Evolutionary conservation across 2,329 filamentous ascomycete genomes (phyloP).

Genomic region (Colletotrichum aenigma): DNA sequence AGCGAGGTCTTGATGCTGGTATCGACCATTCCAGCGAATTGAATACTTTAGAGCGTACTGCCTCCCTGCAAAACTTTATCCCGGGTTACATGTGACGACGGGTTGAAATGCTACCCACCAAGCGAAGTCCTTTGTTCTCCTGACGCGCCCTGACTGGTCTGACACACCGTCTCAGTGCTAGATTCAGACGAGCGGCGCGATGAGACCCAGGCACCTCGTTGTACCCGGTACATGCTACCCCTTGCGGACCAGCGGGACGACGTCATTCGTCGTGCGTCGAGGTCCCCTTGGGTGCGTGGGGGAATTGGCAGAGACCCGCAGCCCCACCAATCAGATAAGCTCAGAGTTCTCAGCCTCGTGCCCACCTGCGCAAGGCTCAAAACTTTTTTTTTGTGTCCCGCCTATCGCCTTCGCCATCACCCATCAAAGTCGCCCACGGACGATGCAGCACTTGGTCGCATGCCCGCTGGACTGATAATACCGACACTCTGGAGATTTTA

Average conservation of each 20-base stretch:
- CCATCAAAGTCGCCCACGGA: background rate
- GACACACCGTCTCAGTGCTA: constrained; percentile 5
- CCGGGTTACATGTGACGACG: background rate
- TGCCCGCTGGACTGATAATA: background rate
- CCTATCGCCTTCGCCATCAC: background rate
- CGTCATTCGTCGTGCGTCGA: background rate
- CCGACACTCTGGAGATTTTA: constrained; percentile 16
- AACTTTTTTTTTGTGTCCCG: background rate
- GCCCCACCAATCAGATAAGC: constrained; percentile 10
- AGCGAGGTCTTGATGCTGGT: constrained; percentile 18
- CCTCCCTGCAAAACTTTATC: background rate
- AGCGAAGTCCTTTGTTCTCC: background rate
- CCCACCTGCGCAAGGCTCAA: background rate
- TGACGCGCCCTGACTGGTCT: background rate
- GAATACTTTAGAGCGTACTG: constrained; percentile 13
- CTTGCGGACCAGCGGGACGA: background rate
- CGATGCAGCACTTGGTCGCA: background rate
- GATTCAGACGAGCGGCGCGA: background rate
- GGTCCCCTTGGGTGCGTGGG: background rate
- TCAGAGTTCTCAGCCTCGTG: constrained; percentile 11
- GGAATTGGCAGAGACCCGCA: background rate
- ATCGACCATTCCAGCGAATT: constrained; percentile 19
- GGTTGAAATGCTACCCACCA: background rate
- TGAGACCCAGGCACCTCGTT: background rate
- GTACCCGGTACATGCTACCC: background rate